These are phyloP conservation scores for Microdochium bolleyi DNA, from an alignment of 2,329 filamentous ascomycete genomes.

Conservation along the genomic window DNA sequence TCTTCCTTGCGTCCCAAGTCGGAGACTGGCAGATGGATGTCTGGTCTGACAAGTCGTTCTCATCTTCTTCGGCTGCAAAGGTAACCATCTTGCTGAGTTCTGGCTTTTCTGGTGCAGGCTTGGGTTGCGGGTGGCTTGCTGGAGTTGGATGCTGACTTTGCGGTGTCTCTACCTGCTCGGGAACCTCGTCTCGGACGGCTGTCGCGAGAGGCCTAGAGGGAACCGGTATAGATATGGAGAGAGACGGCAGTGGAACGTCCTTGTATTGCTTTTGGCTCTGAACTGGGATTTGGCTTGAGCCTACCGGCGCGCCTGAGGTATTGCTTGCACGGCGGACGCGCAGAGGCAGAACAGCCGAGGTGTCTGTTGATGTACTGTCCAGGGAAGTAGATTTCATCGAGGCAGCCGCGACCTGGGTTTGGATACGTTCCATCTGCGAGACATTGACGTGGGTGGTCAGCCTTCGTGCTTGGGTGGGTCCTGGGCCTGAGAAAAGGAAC, in stretches of 20 bases:
- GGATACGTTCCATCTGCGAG: slow-evolving; percentile 28
- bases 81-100: slow-evolving; percentile 29
- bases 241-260: slow-evolving; percentile 17
- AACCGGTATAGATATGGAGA: slow-evolving; percentile 22
- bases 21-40: slow-evolving; percentile 53
- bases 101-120: slow-evolving; percentile 10
- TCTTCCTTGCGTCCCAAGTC: slow-evolving; percentile 50
- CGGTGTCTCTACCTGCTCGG: neutral
- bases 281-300: neutral
- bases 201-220: slow-evolving; percentile 9
- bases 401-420: slow-evolving; percentile 16
- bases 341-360: neutral
- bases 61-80: slow-evolving; percentile 24
- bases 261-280: neutral
- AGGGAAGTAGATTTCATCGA: neutral
- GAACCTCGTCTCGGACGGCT: slow-evolving; percentile 9
- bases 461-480: neutral
- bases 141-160: neutral
- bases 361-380: neutral
- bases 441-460: slow-evolving; percentile 2
- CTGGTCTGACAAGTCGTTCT: slow-evolving; percentile 29
- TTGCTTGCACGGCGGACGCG: slow-evolving; percentile 11
- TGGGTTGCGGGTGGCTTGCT: slow-evolving; percentile 3
- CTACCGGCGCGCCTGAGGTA: neutral
- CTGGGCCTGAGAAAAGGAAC: neutral